Percentiles rank a stretch among this genome's conserved stretches.
phyloP scores from a whole-genome alignment of 2,329 filamentous ascomycete genomes.

The Lecanosticta acicola region DNA sequence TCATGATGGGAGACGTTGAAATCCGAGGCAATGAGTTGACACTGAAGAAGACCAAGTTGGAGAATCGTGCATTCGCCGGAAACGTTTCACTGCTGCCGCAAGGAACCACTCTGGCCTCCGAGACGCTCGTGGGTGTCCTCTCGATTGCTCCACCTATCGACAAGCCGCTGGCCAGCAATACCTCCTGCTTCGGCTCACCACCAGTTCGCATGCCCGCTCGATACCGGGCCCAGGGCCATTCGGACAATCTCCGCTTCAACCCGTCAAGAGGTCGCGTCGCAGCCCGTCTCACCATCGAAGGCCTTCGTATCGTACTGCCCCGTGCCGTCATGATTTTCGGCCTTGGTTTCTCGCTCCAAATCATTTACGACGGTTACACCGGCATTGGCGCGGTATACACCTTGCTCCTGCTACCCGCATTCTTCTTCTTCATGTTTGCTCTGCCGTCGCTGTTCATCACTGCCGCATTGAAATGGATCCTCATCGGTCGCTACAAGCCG shows the following conservation, averaged over 20 bases:
- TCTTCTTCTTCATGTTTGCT: constrained; percentile 24
- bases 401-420: constrained; percentile 23
- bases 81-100: constrained; percentile 21
- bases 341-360: constrained; percentile 20
- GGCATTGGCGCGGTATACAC: constrained; percentile 23
- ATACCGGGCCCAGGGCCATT: constrained; percentile 20
- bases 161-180: constrained; percentile 14
- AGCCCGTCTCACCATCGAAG: constrained; percentile 22
- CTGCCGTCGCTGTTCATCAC: constrained; percentile 19
- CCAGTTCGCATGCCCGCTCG: constrained; percentile 25
- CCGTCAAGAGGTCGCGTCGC: constrained; percentile 18
- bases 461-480: constrained; percentile 20
- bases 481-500: constrained; percentile 21
- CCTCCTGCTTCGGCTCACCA: constrained; percentile 23
- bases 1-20: constrained; percentile 19
- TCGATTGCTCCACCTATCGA: constrained; percentile 19
- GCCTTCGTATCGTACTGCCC: constrained; percentile 23
- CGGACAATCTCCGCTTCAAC: constrained; percentile 20
- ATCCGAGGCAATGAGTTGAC: constrained; percentile 19
- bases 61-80: constrained; percentile 20
- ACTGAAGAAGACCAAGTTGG: constrained; percentile 22
- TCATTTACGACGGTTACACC: constrained; percentile 18
- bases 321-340: constrained; percentile 26
- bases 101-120: constrained; percentile 20
- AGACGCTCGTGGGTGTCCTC: constrained; percentile 22